phyloP scores from a whole-genome alignment of 129 eudicot species.

The Lactuca sativa region DNA sequence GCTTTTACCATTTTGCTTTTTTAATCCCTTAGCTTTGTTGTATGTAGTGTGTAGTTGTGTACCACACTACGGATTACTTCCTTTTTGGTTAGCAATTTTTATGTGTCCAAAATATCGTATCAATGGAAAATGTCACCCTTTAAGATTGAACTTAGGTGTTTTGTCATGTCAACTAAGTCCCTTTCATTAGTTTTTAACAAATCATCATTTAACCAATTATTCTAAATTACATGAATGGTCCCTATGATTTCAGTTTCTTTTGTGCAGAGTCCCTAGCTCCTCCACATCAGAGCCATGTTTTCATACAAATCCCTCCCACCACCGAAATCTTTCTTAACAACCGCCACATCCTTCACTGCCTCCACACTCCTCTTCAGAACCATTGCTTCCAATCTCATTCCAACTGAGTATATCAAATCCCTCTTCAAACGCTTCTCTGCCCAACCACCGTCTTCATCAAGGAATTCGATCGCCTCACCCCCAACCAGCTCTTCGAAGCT shows the following conservation, averaged over 20 bases:
- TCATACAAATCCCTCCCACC: conserved; percentile 35
- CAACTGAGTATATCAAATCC: conserved; percentile 20
- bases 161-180: no score
- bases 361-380: conserved; percentile 43
- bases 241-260: background rate
- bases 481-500: conserved; percentile 61
- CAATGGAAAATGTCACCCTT: no score
- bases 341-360: conserved; percentile 49
- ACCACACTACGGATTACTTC: no score
- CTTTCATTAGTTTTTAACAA: no score
- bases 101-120: no score
- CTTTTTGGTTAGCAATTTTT: background rate
- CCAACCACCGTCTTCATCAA: conserved; percentile 49
- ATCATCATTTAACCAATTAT: no score
- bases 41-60: no score
- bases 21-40: background rate
- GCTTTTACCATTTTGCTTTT: background rate
- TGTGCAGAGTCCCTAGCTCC: background rate
- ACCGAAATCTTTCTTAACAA: conserved; percentile 39
- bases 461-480: conserved; percentile 54
- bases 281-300: conserved; percentile 5
- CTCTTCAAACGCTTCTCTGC: conserved; percentile 41
- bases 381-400: conserved; percentile 45
- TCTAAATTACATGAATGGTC: no score
- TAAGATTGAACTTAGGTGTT: no score